A percentile compares a stretch with the other conserved stretches of the same genome.
Evolutionary conservation across 1,284 basidiomycete species (phyloP).

Genomic region (Taiwanofungus camphoratus): DNA sequence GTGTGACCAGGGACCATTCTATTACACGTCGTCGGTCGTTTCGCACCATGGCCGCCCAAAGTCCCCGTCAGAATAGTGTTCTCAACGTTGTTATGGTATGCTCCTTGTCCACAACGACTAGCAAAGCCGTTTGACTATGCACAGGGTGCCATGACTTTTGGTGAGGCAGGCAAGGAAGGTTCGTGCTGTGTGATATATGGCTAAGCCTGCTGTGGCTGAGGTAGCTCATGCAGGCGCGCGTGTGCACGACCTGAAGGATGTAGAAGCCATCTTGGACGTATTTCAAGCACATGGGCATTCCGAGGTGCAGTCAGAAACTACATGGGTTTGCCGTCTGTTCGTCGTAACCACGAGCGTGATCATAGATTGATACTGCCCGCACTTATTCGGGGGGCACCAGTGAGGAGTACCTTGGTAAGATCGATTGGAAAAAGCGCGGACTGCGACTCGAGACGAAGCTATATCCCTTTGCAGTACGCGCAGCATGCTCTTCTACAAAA

Average conservation of each 20-base stretch:
- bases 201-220: not conserved
- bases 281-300: slow-evolving; percentile 54
- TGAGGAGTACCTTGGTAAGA: slow-evolving; percentile 38
- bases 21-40: not conserved
- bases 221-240: slow-evolving; percentile 29
- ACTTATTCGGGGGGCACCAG: slow-evolving; percentile 44
- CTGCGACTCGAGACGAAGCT: slow-evolving; percentile 44
- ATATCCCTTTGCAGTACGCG: slow-evolving; percentile 18
- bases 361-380: slow-evolving; percentile 46
- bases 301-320: slow-evolving; percentile 27
- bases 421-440: slow-evolving; percentile 30
- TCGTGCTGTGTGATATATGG: not conserved
- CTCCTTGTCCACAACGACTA: not conserved
- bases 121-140: not conserved
- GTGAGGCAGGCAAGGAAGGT: slow-evolving; percentile 24
- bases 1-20: too few relatives aligned
- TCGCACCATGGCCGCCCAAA: slow-evolving; percentile 14
- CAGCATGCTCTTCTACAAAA: too few relatives aligned
- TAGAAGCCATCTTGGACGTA: slow-evolving; percentile 48
- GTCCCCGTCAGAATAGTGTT: slow-evolving; percentile 29
- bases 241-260: slow-evolving; percentile 45
- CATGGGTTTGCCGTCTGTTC: too few relatives aligned
- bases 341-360: too few relatives aligned
- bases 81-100: slow-evolving; percentile 40
- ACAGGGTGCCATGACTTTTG: slow-evolving; percentile 31